Evolutionary conservation across 306 rosid genomes (phyloP).

Genomic region (Dryas octopetala): DNA sequence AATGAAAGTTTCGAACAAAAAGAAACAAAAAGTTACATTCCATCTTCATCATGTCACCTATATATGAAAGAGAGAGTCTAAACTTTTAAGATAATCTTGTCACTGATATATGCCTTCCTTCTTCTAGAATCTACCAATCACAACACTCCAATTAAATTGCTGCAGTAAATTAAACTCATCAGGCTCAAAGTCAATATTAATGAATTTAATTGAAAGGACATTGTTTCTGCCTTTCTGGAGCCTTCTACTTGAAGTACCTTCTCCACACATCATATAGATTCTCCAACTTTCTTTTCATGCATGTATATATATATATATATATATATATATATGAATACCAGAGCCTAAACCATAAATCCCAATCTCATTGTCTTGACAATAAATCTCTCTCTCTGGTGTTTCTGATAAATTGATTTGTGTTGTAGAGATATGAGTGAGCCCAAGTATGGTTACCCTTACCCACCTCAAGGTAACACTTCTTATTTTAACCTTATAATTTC

Average conservation of each 20-base stretch:
- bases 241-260: not conserved
- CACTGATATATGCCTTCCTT: too few species aligned
- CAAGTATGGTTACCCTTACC: slow-evolving; percentile 70
- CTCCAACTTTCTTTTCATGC: not conserved
- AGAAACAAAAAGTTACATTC: not conserved
- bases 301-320: not conserved
- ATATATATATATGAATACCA: not conserved
- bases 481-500: not conserved
- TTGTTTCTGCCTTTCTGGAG: not conserved
- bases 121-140: too few species aligned
- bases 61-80: not conserved
- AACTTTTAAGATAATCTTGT: not conserved
- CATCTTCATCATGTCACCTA: not conserved
- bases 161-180: not conserved
- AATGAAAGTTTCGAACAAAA: not conserved
- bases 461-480: slow-evolving; percentile 52
- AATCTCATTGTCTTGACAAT: not conserved
- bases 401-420: not conserved
- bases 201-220: too few species aligned
- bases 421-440: slow-evolving; percentile 45
- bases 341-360: not conserved
- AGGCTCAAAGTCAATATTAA: too few species aligned
- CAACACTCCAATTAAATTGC: too few species aligned
- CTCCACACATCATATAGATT: not conserved
- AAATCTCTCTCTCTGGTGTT: not conserved